phyloP scores from a whole-genome alignment of 345 rosid genomes.

The Physaria fendleri region DNA sequence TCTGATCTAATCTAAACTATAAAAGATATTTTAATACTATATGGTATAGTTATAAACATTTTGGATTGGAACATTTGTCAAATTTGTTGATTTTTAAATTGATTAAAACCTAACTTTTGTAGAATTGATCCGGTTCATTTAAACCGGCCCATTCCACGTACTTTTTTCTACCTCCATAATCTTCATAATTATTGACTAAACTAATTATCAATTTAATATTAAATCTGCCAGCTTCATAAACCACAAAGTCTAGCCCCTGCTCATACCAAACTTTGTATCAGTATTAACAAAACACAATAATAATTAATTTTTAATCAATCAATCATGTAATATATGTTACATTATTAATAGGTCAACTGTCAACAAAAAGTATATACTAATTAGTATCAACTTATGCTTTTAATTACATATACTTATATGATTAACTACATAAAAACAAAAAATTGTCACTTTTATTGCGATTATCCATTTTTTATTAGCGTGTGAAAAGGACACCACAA shows the following conservation, averaged over 20 bases:
- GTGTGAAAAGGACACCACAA: slow-evolving; percentile 10
- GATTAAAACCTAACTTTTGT: slow-evolving; percentile 1
- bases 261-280: background rate
- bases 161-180: slow-evolving; percentile 51
- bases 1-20: background rate
- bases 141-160: slow-evolving; percentile 67
- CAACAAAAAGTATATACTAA: background rate
- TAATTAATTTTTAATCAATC: background rate
- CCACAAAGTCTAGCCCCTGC: slow-evolving; percentile 74
- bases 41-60: background rate
- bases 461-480: background rate
- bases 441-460: slow-evolving; percentile 2
- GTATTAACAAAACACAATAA: background rate
- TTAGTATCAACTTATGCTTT: slow-evolving; percentile 9
- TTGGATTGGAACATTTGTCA: background rate
- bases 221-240: slow-evolving; percentile 52
- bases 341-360: background rate
- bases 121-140: slow-evolving; percentile 53
- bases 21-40: no score
- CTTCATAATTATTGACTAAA: slow-evolving; percentile 60
- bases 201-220: slow-evolving; percentile 50
- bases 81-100: background rate
- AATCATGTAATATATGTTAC: background rate
- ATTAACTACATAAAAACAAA: no score
- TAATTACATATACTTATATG: background rate